Conservation (phyloP, 129 eudicot genomes). For the Smallanthus sonchifolius region DNA sequence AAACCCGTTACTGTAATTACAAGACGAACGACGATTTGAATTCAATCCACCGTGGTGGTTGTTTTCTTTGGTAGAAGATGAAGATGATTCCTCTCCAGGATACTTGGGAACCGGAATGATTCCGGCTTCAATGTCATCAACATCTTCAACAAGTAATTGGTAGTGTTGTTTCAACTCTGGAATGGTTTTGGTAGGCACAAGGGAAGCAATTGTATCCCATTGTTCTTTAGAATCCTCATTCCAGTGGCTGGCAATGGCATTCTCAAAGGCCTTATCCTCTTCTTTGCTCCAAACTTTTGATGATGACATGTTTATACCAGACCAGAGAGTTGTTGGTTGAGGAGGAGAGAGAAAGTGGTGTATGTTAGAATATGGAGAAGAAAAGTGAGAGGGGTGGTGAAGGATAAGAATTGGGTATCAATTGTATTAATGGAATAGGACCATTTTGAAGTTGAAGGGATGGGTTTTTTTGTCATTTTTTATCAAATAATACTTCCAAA, state of each 20-base stretch:
- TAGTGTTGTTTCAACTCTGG: conserved; percentile 70
- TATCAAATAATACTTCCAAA: conserved; percentile 27
- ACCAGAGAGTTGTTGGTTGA: conserved; percentile 9
- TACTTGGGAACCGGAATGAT: conserved; percentile 73
- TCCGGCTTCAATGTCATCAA: conserved; percentile 75
- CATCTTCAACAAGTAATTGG: conserved; percentile 64
- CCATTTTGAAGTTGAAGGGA: conserved; percentile 78
- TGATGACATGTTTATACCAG: conserved; percentile 41
- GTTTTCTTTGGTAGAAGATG: conserved; percentile 46
- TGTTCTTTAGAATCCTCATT: conserved; percentile 43
- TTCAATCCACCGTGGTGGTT: conserved; percentile 31
- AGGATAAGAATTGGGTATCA: conserved; percentile 53
- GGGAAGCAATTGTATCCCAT: conserved; percentile 63
- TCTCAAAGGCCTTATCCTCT: conserved; percentile 90
- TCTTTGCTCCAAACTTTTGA: conserved; percentile 72
- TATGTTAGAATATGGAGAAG: conserved; percentile 23
- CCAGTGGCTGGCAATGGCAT: conserved; percentile 80
- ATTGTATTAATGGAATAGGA: conserved; percentile 73
- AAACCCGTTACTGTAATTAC: conserved; percentile 39
- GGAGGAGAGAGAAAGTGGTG: conserved; percentile 12
- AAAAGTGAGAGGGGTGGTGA: conserved; percentile 27
- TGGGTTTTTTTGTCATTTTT: conserved; percentile 66
- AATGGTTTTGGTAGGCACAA: conserved; percentile 65
- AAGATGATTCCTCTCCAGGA: conserved; percentile 50
- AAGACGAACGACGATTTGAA: conserved; percentile 38